Conservation (phyloP, 352 stramenopile genomes). For the Phytopythium helicoides region DNA sequence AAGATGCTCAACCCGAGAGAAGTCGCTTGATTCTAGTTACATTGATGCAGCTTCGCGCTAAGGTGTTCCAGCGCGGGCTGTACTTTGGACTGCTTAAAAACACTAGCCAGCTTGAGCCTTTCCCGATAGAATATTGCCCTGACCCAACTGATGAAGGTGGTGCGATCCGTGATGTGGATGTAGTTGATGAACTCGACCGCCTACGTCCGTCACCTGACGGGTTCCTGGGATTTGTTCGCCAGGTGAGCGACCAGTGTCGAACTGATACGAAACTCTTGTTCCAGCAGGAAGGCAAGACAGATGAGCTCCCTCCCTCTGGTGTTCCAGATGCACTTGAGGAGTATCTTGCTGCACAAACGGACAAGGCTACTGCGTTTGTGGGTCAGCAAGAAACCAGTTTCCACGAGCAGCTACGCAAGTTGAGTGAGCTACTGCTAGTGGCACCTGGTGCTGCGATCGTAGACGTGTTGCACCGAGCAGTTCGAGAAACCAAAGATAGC, state of each 20-base stretch:
- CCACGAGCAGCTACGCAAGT: slow-evolving; percentile 57
- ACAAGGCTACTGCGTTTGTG: slow-evolving; percentile 61
- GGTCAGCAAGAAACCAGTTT: slow-evolving; percentile 48
- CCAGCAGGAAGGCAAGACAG: slow-evolving; percentile 56
- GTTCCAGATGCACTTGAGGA: slow-evolving; percentile 71
- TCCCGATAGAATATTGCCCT: slow-evolving; percentile 28
- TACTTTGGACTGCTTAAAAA: slow-evolving; percentile 66
- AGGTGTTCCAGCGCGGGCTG: slow-evolving; percentile 52
- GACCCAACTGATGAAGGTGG: slow-evolving; percentile 1
- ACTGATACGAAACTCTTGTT: slow-evolving; percentile 54
- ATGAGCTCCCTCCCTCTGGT: slow-evolving; percentile 58
- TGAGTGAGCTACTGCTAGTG: slow-evolving; percentile 57
- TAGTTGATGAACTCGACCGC: slow-evolving; percentile 42
- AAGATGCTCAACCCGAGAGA: neutral
- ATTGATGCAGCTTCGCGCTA: slow-evolving; percentile 54
- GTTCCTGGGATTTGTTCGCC: slow-evolving; percentile 57
- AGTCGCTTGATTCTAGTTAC: slow-evolving; percentile 20
- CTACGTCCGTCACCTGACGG: slow-evolving; percentile 6
- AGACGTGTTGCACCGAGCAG: slow-evolving; percentile 29
- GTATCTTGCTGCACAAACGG: slow-evolving; percentile 58
- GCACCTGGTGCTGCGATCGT: slow-evolving; percentile 43
- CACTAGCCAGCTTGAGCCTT: slow-evolving; percentile 43
- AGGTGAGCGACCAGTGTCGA: slow-evolving; percentile 54
- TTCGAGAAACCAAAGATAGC: slow-evolving; percentile 11
- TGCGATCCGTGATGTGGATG: slow-evolving; percentile 34